A percentile compares a stretch with the other conserved stretches of the same genome.
Evolutionary conservation across 1,284 basidiomycete genomes (phyloP).

Genomic region (Termitomyces sp.): DNA sequence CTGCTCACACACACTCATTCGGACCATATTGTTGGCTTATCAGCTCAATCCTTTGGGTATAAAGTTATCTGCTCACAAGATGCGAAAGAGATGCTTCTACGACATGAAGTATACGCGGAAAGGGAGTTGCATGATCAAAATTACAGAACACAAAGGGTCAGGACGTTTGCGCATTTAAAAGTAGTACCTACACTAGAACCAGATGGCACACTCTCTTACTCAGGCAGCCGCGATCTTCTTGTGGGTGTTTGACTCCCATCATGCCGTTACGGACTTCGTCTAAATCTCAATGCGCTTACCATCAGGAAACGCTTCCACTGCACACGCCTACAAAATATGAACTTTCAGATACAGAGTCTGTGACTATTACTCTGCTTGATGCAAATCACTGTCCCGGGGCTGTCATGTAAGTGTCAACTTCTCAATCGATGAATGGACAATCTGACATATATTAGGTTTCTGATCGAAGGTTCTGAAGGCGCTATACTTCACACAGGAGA

Average conservation of each 20-base stretch:
- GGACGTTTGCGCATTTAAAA: slow-evolving; percentile 67
- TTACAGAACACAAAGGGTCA: slow-evolving; percentile 46
- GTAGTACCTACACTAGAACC: slow-evolving; percentile 42
- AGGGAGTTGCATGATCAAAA: slow-evolving; percentile 51
- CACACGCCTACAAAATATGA: slow-evolving; percentile 62
- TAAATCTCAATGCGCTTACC: not conserved
- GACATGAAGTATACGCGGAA: slow-evolving; percentile 66
- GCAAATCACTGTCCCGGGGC: slow-evolving; percentile 95
- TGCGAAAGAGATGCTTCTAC: slow-evolving; percentile 78
- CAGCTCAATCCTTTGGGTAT: slow-evolving; percentile 62
- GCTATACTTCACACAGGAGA: slow-evolving; percentile 91
- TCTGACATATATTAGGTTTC: slow-evolving; percentile 54
- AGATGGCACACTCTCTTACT: slow-evolving; percentile 43
- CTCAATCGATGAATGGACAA: not conserved
- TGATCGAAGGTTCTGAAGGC: slow-evolving; percentile 71
- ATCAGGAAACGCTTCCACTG: slow-evolving; percentile 46
- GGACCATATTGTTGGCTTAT: slow-evolving; percentile 71
- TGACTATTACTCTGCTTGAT: slow-evolving; percentile 78
- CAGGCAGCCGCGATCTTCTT: slow-evolving; percentile 58
- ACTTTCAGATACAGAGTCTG: slow-evolving; percentile 49
- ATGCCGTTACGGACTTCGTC: not conserved
- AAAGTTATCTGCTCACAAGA: slow-evolving; percentile 72
- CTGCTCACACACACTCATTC: slow-evolving; percentile 83
- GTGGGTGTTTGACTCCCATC: slow-evolving; percentile 32
- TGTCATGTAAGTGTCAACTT: slow-evolving; percentile 62